Percentiles rank a stretch among this genome's conserved stretches.
phyloP scores from a whole-genome alignment of 2,329 filamentous ascomycete species.

The Teratosphaeria nubilosa region DNA sequence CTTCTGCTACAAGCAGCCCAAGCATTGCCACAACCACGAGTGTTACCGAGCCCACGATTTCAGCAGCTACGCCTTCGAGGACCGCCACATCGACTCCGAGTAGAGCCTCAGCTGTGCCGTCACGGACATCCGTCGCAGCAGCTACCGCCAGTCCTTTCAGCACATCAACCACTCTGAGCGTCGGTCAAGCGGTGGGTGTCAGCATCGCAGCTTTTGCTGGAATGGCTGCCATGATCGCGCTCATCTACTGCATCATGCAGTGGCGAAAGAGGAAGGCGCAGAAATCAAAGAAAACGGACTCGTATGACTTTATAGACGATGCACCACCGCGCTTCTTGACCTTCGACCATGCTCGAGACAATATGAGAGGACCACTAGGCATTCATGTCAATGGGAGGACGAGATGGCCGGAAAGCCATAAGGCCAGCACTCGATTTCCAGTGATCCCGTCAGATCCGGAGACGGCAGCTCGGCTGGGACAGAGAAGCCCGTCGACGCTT shows the following conservation, averaged over 20 bases:
- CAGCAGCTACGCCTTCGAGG: neutral
- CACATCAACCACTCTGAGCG: constrained; percentile 16
- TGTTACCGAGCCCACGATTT: neutral
- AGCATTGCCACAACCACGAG: neutral
- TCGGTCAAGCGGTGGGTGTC: constrained; percentile 23
- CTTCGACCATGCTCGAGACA: constrained; percentile 8
- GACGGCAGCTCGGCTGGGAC: neutral
- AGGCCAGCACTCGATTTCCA: neutral
- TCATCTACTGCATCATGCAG: constrained; percentile 14
- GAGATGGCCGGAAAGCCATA: neutral
- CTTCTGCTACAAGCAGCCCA: constrained; percentile 1
- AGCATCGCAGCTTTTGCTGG: constrained; percentile 22
- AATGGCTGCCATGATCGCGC: constrained; percentile 13
- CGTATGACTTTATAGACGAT: constrained; percentile 27
- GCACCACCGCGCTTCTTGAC: constrained; percentile 17
- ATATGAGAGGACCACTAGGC: constrained; percentile 8
- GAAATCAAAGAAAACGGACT: constrained; percentile 8
- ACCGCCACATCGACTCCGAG: neutral
- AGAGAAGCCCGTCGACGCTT: neutral
- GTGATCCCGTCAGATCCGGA: neutral
- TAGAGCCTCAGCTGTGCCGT: neutral
- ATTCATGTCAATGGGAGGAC: neutral
- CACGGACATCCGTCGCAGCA: neutral
- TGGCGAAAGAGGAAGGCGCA: constrained; percentile 10
- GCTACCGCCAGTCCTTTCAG: neutral